Conservation (phyloP, 1,284 basidiomycete genomes). For the Coniferiporia sulphurascens region DNA sequence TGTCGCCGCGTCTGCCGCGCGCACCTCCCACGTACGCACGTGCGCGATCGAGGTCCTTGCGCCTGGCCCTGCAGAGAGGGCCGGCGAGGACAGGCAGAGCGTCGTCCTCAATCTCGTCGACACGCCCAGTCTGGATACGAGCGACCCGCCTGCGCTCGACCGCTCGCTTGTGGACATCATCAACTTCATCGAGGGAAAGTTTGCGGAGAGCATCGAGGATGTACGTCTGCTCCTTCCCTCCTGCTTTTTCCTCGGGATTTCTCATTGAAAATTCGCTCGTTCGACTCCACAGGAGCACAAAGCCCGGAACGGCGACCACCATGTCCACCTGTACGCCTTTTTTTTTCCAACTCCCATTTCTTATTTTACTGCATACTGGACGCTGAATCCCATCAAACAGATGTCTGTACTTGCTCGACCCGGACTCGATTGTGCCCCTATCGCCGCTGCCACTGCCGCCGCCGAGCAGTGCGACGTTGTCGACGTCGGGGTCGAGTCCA, state of each 20-base stretch:
- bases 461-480: not conserved
- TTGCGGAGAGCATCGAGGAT: slow-evolving; percentile 17
- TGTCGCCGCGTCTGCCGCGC: not conserved
- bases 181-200: slow-evolving; percentile 18
- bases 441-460: slow-evolving; percentile 11
- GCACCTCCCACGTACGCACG: not conserved
- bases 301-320: slow-evolving; percentile 44
- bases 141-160: slow-evolving; percentile 17
- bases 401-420: slow-evolving; percentile 27
- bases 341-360: slow-evolving; percentile 15
- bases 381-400: slow-evolving; percentile 11
- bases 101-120: slow-evolving; percentile 19
- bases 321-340: slow-evolving; percentile 70
- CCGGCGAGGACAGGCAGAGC: slow-evolving; percentile 10
- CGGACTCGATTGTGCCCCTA: slow-evolving; percentile 22
- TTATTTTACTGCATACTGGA: slow-evolving; percentile 10
- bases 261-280: not conserved
- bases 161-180: slow-evolving; percentile 25
- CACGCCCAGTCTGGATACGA: slow-evolving; percentile 20
- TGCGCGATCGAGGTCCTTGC: slow-evolving; percentile 8
- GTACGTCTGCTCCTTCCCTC: slow-evolving; percentile 7
- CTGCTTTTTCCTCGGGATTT: not conserved
- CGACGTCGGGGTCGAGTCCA: no score
- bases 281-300: slow-evolving; percentile 23
- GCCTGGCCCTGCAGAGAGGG: not conserved